Evolutionary conservation across 495 filamentous ascomycete species (phyloP).

Genomic region (Symbiotaphrina buchneri): DNA sequence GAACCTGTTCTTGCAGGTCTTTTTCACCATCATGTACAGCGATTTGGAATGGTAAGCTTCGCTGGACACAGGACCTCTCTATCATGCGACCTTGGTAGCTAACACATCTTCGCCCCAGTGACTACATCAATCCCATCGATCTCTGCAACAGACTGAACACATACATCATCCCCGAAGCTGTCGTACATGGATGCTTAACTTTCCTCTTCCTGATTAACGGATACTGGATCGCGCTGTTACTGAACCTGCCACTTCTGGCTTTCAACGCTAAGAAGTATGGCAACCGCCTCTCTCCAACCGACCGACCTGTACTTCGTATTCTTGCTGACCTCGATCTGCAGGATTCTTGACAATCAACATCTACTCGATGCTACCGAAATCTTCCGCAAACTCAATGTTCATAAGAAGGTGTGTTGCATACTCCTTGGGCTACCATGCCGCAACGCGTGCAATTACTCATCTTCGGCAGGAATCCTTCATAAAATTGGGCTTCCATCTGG

Average conservation of each 20-base stretch:
- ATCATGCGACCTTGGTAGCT: neutral
- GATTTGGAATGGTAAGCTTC: conserved; percentile 88
- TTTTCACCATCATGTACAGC: conserved; percentile 99
- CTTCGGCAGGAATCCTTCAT: conserved; percentile 80
- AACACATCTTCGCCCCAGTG: conserved; percentile 25
- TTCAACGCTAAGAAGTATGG: conserved; percentile 95
- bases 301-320: conserved; percentile 2
- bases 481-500: conserved; percentile 94
- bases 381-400: conserved; percentile 94
- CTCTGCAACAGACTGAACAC: conserved; percentile 99
- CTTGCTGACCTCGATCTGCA: conserved; percentile 17
- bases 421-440: conserved; percentile 1
- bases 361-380: conserved; percentile 97
- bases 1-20: conserved; percentile 98
- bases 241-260: conserved; percentile 79
- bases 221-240: conserved; percentile 83
- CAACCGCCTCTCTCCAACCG: neutral
- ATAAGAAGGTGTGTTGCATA: conserved; percentile 68
- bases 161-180: conserved; percentile 98
- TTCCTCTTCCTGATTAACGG: conserved; percentile 93
- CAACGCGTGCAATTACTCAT: conserved; percentile 1
- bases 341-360: conserved; percentile 92
- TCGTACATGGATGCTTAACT: conserved; percentile 87
- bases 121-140: conserved; percentile 99
- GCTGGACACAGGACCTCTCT: neutral